Evolutionary conservation across 2,329 filamentous ascomycete genomes (phyloP), one percentile per base, ranked within the genome.

Genomic region (Ceratocystis lukuohia): DNA sequence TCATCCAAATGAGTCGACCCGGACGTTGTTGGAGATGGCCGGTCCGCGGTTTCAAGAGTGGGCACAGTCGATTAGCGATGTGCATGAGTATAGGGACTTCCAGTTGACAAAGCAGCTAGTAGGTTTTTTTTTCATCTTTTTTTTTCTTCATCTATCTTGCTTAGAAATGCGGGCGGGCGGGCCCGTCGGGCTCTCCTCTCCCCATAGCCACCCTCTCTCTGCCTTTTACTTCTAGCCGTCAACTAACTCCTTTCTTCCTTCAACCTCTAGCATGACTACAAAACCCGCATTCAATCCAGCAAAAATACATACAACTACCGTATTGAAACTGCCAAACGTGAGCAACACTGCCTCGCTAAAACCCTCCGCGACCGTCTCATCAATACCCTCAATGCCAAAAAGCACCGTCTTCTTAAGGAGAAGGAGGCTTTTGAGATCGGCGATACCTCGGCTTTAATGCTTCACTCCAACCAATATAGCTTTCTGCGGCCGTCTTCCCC

Each of bases 11-110:
- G 77, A 79, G 46, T 74, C 71, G 66, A 78, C 79, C 30, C 76
- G 83, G 76, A 82, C 83, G 72, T 76, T 88, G 72, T 73, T 89
- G 30, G 82, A 87, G 65, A 88, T 89, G 77, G 91, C 91, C 44
- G 94, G 94, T 1, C 89, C 87, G 72, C 85, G 88, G 73, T 96
- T 96, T 74, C 82, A 87, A 68, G 86, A 90, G 70, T 97, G 95
- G 77, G 85, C 94, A 22, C 84, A 90, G 70, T 86, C 93, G 69
- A 84, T 96, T 65, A 95, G 96, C 73, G 88, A 95, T 74, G 83
- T 91, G 6, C 86, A 96, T 70, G 92, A 97, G 75, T 84, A 90
- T 72, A 84, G 90, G 71, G 94, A 99, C 78, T 86, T 88, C 69
- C 86, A 92, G 71, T 77, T 97, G 73, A 87, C 88, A 5, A 84